phyloP scores from a whole-genome alignment of 2,329 filamentous ascomycete species.

The Aspergillus unguis region DNA sequence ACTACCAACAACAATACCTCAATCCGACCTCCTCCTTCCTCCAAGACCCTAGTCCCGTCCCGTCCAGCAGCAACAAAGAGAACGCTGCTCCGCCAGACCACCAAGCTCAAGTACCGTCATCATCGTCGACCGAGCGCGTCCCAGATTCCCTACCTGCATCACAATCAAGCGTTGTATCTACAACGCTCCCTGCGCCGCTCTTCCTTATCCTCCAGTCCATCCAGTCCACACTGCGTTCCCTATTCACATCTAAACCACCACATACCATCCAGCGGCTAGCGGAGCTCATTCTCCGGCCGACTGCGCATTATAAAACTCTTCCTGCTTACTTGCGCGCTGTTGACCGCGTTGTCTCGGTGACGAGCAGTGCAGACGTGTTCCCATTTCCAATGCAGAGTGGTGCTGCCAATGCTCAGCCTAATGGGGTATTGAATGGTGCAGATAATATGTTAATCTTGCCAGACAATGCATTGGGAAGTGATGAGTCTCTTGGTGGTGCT shows the following conservation, averaged over 20 bases:
- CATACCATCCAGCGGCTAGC: conserved; percentile 90
- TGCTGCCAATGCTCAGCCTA: conserved; percentile 35
- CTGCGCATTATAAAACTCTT: conserved; percentile 74
- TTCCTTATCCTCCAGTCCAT: conserved; percentile 61
- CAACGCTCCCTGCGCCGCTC: conserved; percentile 61
- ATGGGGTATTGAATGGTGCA: conserved; percentile 52
- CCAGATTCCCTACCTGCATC: conserved; percentile 43
- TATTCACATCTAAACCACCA: conserved; percentile 73
- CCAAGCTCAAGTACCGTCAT: conserved; percentile 15
- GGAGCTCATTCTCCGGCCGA: conserved; percentile 77
- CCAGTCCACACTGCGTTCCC: conserved; percentile 55
- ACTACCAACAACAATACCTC: conserved; percentile 21
- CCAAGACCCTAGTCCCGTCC: conserved; percentile 27
- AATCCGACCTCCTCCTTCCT: conserved; percentile 24
- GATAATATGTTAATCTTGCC: conserved; percentile 36
- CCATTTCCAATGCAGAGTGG: conserved; percentile 57
- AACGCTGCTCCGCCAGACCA: conserved; percentile 27
- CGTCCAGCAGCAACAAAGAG: conserved; percentile 38
- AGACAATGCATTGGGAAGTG: conserved; percentile 62
- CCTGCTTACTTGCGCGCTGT: conserved; percentile 85
- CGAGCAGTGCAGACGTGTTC: conserved; percentile 74
- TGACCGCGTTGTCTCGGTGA: conserved; percentile 86
- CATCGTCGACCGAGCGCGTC: conserved; percentile 39
- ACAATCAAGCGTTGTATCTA: conserved; percentile 44
- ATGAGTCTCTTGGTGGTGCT: conserved; percentile 86